Percentiles rank a stretch among this genome's conserved stretches.
Evolutionary conservation across 1,139 yeast genomes (phyloP).

Genomic region (Eremothecium coryli): DNA sequence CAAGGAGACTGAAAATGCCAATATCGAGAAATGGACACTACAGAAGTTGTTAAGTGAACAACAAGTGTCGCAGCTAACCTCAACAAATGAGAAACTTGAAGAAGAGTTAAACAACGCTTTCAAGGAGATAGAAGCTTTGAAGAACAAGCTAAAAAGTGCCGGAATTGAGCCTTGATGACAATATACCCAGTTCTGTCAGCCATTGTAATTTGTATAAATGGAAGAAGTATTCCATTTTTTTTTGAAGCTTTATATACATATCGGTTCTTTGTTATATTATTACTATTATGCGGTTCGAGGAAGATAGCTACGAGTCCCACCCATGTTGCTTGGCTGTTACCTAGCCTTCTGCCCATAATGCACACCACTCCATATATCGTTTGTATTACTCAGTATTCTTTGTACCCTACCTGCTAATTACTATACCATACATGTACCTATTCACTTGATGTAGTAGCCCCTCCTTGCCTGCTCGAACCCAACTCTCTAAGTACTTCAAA

Average conservation of each 20-base stretch:
- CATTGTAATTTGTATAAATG: neutral
- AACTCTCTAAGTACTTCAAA: slow-evolving; percentile 23
- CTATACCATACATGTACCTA: no score
- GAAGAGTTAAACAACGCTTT: slow-evolving; percentile 83
- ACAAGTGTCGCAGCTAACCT: slow-evolving; percentile 69
- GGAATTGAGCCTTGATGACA: slow-evolving; percentile 9
- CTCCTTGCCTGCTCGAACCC: no score
- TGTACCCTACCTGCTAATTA: no score
- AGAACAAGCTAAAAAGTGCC: slow-evolving; percentile 32
- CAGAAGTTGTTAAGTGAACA: slow-evolving; percentile 89
- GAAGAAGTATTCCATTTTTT: neutral
- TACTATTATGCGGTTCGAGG: no score
- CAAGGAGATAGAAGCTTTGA: slow-evolving; percentile 81
- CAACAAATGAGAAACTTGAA: slow-evolving; percentile 71
- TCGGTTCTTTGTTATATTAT: no score
- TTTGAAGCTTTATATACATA: neutral
- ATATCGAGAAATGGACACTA: slow-evolving; percentile 88
- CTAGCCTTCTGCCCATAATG: no score
- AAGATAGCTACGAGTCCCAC: no score
- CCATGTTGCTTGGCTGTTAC: no score
- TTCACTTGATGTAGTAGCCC: no score
- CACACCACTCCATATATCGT: no score
- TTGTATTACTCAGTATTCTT: no score
- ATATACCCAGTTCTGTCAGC: no score
- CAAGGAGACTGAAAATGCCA: slow-evolving; percentile 78